A percentile compares a stretch with the other conserved stretches of the same genome.
These are phyloP conservation scores for Syzygium malaccense DNA, from an alignment of 441 rosid species.

Conservation along the genomic window DNA sequence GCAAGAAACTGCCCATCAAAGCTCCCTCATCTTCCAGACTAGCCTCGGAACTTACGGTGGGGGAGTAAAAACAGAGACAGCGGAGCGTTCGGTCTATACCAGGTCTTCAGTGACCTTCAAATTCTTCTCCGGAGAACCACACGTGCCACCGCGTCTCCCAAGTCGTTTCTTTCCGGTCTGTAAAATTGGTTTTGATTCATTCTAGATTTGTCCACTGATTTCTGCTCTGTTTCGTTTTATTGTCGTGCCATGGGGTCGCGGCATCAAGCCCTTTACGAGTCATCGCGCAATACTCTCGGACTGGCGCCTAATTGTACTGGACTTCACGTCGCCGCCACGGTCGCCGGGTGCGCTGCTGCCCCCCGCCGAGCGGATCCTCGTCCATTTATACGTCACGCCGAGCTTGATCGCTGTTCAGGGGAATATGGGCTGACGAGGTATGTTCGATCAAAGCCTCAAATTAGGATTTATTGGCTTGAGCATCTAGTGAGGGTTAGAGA, in stretches of 20 bases:
- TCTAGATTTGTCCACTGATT: not conserved
- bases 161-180: not conserved
- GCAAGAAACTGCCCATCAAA: not conserved
- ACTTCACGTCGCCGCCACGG: not conserved
- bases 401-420: not conserved
- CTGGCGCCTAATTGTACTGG: not conserved
- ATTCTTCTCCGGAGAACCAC: not conserved
- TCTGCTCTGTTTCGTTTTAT: not conserved
- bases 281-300: not conserved
- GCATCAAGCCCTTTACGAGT: not conserved
- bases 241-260: not conserved
- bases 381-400: not conserved
- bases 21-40: not conserved
- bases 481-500: not conserved
- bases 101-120: not conserved
- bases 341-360: not conserved
- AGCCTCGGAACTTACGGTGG: not conserved
- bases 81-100: not conserved
- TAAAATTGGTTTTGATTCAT: not conserved
- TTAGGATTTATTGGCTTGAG: not conserved
- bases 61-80: not conserved
- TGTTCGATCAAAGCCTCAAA: not conserved
- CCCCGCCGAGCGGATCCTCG: not conserved
- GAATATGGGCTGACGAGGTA: not conserved
- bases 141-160: not conserved